phyloP scores from a whole-genome alignment of 1,139 yeast genomes.

The Blastobotrys aristatus region DNA sequence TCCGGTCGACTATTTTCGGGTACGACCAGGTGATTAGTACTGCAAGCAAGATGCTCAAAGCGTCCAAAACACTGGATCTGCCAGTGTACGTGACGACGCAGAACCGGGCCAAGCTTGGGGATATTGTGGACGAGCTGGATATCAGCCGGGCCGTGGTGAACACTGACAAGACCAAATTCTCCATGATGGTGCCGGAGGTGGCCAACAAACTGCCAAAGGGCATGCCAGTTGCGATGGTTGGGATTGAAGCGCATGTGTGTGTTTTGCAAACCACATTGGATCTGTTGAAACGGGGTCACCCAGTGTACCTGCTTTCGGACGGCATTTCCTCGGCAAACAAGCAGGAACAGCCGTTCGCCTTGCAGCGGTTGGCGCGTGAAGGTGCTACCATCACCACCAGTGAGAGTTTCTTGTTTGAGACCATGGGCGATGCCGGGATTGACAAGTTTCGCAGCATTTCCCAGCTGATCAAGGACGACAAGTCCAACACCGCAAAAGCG shows the following conservation, averaged over 20 bases:
- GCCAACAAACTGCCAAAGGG: conserved; percentile 19
- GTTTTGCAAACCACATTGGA: conserved; percentile 29
- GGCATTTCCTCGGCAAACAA: conserved; percentile 26
- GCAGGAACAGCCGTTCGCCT: conserved; percentile 28
- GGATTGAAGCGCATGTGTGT: conserved; percentile 30
- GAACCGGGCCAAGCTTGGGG: conserved; percentile 25
- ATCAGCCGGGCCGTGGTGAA: conserved; percentile 22
- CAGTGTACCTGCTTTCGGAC: conserved; percentile 28
- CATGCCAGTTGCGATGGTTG: conserved; percentile 27
- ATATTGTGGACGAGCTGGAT: conserved; percentile 26
- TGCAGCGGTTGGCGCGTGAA: conserved; percentile 22
- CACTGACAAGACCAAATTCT: conserved; percentile 28
- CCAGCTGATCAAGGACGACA: conserved; percentile 23
- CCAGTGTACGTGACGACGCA: conserved; percentile 32
- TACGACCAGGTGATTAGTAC: conserved; percentile 25
- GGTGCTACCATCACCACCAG: conserved; percentile 32
- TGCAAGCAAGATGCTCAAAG: conserved; percentile 22
- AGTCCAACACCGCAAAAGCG: conserved; percentile 15
- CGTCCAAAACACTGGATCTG: conserved; percentile 22
- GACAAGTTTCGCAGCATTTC: conserved; percentile 21
- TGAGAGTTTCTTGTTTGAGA: conserved; percentile 37
- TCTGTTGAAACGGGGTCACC: conserved; percentile 24
- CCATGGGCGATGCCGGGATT: conserved; percentile 37
- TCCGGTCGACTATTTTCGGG: conserved; percentile 23
- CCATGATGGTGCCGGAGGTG: conserved; percentile 27